Evolutionary conservation across 306 rosid genomes (phyloP).

Genomic region (Dryas octopetala): DNA sequence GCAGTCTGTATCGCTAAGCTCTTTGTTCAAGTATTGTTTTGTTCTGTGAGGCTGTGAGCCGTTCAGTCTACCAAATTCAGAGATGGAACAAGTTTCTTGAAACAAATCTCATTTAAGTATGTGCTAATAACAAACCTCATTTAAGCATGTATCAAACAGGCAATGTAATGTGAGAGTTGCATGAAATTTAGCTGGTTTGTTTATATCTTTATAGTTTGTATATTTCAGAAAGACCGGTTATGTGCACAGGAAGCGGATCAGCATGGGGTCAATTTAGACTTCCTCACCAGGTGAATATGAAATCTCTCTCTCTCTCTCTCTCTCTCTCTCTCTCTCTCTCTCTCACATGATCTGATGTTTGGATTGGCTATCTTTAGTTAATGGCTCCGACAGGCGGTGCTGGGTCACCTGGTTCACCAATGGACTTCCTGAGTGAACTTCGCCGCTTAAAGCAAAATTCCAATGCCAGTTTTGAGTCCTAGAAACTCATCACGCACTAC

Average conservation of each 20-base stretch:
- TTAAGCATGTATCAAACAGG: background rate
- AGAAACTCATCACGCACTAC: background rate
- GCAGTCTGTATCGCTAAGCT: too few relatives aligned
- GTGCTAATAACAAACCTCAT: background rate
- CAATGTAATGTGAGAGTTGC: background rate
- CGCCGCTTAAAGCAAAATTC: constrained; percentile 38
- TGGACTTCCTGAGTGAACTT: constrained; percentile 74
- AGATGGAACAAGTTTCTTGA: background rate
- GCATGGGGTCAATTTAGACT: constrained; percentile 57
- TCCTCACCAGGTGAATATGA: constrained; percentile 63
- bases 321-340: background rate
- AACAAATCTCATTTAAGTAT: background rate
- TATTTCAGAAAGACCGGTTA: constrained; percentile 65
- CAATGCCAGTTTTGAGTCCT: constrained; percentile 36
- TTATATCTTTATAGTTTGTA: constrained; percentile 6
- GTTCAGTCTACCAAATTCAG: too few relatives aligned
- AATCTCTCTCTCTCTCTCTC: background rate
- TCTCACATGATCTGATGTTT: background rate
- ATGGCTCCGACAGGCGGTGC: constrained; percentile 38
- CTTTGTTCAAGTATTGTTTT: too few relatives aligned
- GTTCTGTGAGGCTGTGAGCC: too few relatives aligned
- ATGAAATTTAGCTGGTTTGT: background rate
- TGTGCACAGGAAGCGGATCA: constrained; percentile 51
- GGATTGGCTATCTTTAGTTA: constrained; percentile 29
- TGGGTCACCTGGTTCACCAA: constrained; percentile 39